These are phyloP conservation scores for Yarrowia porcina DNA, from an alignment of 805 yeast genomes.

Conservation along the genomic window DNA sequence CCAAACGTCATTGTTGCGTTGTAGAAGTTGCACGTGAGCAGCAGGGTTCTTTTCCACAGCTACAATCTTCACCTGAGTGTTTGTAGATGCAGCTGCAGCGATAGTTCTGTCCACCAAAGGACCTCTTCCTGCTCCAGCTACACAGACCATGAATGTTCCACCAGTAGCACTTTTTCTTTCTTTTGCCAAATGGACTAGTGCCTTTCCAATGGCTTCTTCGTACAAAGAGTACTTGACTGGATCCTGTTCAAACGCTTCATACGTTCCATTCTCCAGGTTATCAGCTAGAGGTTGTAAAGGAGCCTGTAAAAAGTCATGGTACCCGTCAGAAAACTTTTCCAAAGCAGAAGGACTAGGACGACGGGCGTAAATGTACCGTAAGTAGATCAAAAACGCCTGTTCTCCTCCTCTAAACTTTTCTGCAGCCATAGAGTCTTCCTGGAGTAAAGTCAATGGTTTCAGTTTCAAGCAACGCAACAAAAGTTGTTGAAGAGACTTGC, in stretches of 20 bases:
- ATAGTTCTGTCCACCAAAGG: conserved; percentile 61
- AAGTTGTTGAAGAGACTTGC: conserved; percentile 53
- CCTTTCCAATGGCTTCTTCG: conserved; percentile 58
- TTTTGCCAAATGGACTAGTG: not conserved
- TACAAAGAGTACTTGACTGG: conserved; percentile 64
- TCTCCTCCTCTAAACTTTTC: conserved; percentile 32
- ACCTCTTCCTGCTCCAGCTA: conserved; percentile 89
- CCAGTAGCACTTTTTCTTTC: not conserved
- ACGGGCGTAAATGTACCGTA: conserved; percentile 32
- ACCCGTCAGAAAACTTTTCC: conserved; percentile 38
- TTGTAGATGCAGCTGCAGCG: conserved; percentile 40
- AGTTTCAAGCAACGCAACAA: conserved; percentile 46
- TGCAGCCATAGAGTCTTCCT: conserved; percentile 38
- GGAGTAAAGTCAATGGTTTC: conserved; percentile 48
- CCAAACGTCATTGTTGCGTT: conserved; percentile 56
- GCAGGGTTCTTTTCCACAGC: conserved; percentile 73
- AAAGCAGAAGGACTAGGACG: conserved; percentile 35
- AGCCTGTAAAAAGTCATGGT: conserved; percentile 47
- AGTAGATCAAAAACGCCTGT: conserved; percentile 31
- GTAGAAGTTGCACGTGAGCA: conserved; percentile 50
- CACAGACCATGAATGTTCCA: conserved; percentile 41
- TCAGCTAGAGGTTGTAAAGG: conserved; percentile 74
- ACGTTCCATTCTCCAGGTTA: conserved; percentile 56
- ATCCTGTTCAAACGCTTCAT: conserved; percentile 71
- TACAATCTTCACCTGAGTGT: conserved; percentile 39